These are phyloP conservation scores for Geum urbanum DNA, from an alignment of 306 rosid genomes.

Conservation along the genomic window DNA sequence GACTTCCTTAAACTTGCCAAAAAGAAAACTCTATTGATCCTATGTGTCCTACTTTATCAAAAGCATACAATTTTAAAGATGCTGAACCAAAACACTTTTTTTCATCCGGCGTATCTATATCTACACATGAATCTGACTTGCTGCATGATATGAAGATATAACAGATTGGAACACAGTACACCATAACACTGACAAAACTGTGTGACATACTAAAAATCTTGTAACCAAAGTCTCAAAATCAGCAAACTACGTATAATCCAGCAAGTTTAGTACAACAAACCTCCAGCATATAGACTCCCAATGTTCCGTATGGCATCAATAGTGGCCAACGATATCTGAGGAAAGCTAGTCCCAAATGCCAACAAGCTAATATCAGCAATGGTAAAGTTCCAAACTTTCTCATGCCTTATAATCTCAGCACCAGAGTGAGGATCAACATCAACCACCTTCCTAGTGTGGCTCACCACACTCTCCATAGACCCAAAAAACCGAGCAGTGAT, in stretches of 20 bases:
- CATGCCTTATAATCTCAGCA: conserved; percentile 41
- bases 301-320: conserved; percentile 82
- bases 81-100: too few species aligned
- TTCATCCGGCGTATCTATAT: too few species aligned
- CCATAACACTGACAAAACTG: not conserved
- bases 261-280: conserved; percentile 43
- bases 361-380: conserved; percentile 86
- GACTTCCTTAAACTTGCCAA: too few species aligned
- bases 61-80: too few species aligned
- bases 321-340: conserved; percentile 93
- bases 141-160: conserved; percentile 1
- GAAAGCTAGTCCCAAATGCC: conserved; percentile 99
- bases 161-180: not conserved
- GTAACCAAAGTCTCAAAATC: conserved; percentile 18
- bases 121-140: not conserved
- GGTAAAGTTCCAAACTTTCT: conserved; percentile 92
- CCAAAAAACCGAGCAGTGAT: conserved; percentile 73
- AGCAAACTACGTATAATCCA: not conserved
- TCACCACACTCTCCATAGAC: conserved; percentile 92
- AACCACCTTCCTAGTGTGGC: conserved; percentile 65
- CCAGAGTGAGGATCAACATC: conserved; percentile 55
- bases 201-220: too few species aligned
- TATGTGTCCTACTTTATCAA: too few species aligned
- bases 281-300: conserved; percentile 84
- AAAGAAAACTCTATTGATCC: too few species aligned